Base-by-base conservation (phyloP, 2,329 filamentous ascomycete species). In the Aureobasidium namibiae region DNA sequence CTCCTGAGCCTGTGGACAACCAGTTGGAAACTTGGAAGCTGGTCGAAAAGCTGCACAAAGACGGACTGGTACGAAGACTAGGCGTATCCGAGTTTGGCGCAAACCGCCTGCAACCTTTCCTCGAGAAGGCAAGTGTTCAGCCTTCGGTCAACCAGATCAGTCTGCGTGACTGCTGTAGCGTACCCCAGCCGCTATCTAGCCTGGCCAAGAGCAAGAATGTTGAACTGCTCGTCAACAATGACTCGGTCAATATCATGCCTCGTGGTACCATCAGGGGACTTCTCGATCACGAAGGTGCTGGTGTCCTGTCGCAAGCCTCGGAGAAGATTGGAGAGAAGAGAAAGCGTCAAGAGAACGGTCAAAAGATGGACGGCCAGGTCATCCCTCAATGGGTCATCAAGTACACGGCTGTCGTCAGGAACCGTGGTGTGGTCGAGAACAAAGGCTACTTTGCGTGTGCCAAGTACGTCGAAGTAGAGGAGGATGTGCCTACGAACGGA, bases 381-480 rank as follows among this genome's bases (percentile, higher is more conserved):
- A 82, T 84, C 61, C 92, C 94, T 29, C 86, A 92, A 70, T 99
- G 94, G 92, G 94, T 97, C 29, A 87, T 92, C 65, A 95, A 97
- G 72, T 99, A 99, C 72, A 96, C 92, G 38, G 94, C 94, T 1
- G 92, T 97, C 61, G 90, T 97, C 41, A 88, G 89, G 72, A 88
- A 97, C 71, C 81, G 94, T 57, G 94, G 94, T 14, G 94, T 99
- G 9, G 92, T 99, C 64, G 94, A 99, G 78, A 96, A 94, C 71
- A 99, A 97, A 78, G 94, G 94, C 8, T 97, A 96, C 74, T 96
- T 96, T 77, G 92, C 92, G 1, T 84, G 86, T 21, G 92, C 92
- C 3, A 86, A 90, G 69, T 59, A 59, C 11, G 42, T 57, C 23
- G 53, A 57, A 29, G 34, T 34, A 21, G 53, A 57, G 16, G 29